These are phyloP conservation scores for Pyrenochaeta sp. DNA, from an alignment of 2,329 filamentous ascomycete species.

Conservation along the genomic window DNA sequence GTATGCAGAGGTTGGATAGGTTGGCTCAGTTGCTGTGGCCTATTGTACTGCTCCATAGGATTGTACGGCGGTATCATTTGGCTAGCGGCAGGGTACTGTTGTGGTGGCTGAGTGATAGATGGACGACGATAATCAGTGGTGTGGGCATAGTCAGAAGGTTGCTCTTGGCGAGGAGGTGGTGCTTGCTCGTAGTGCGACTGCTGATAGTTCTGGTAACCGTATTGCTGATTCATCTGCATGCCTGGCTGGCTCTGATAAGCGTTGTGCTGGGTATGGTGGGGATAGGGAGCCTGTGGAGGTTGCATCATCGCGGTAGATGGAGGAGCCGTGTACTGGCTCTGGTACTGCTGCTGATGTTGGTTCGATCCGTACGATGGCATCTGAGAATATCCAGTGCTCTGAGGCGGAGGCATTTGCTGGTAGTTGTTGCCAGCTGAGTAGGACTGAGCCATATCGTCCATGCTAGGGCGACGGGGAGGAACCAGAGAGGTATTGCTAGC, in stretches of 20 bases:
- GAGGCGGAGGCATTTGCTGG: conserved; percentile 53
- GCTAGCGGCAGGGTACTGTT: conserved; percentile 47
- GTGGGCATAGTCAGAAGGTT: conserved; percentile 49
- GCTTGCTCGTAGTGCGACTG: conserved; percentile 50
- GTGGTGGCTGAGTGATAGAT: conserved; percentile 46
- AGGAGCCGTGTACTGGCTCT: conserved; percentile 42
- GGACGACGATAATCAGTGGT: conserved; percentile 52
- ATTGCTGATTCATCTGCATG: conserved; percentile 51
- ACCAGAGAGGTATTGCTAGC: conserved; percentile 56
- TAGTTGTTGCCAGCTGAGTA: conserved; percentile 50
- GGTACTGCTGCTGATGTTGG: conserved; percentile 45
- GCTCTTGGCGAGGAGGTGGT: conserved; percentile 48
- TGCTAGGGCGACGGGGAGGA: conserved; percentile 54
- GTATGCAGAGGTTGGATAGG: conserved; percentile 44
- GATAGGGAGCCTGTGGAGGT: conserved; percentile 46
- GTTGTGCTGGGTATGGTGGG: conserved; percentile 39
- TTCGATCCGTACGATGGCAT: conserved; percentile 49
- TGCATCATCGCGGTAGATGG: conserved; percentile 51
- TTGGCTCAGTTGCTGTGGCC: conserved; percentile 48
- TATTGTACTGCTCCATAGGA: conserved; percentile 48
- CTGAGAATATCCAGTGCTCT: conserved; percentile 49
- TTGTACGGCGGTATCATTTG: conserved; percentile 47
- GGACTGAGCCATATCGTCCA: conserved; percentile 54
- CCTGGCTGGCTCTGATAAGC: conserved; percentile 42
- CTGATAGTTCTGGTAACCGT: conserved; percentile 51